Conservation (phyloP, 1,139 yeast species). For the Candida sp. region DNA sequence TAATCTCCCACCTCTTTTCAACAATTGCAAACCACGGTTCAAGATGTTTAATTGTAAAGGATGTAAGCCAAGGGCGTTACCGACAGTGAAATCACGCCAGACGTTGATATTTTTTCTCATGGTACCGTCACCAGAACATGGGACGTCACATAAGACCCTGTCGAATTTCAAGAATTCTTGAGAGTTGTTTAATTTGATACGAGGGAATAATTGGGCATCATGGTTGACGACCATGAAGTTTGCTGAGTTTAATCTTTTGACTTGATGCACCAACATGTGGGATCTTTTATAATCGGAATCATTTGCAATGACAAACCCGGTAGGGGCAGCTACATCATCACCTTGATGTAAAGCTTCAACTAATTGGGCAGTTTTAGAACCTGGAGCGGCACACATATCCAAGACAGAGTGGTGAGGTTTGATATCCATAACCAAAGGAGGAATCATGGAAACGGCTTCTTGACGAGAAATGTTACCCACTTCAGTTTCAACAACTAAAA, state of each 20-base stretch:
- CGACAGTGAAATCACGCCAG: constrained; percentile 94
- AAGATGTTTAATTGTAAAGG: constrained; percentile 84
- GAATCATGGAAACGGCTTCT: constrained; percentile 99
- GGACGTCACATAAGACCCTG: constrained; percentile 95
- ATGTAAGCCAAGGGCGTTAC: constrained; percentile 88
- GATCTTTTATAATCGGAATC: constrained; percentile 95
- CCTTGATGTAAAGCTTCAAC: constrained; percentile 83
- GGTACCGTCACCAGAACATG: constrained; percentile 99
- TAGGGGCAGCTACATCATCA: constrained; percentile 45
- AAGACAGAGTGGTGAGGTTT: constrained; percentile 87
- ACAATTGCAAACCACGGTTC: constrained; percentile 83
- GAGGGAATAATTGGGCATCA: constrained; percentile 95
- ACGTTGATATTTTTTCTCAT: constrained; percentile 96
- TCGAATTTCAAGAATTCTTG: constrained; percentile 68
- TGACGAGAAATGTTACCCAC: constrained; percentile 97
- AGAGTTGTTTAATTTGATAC: constrained; percentile 54
- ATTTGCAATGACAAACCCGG: constrained; percentile 94
- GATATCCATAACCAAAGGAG: constrained; percentile 89
- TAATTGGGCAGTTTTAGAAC: constrained; percentile 95
- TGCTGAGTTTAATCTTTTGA: constrained; percentile 90
- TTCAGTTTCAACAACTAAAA: constrained; percentile 90
- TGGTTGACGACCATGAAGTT: constrained; percentile 95
- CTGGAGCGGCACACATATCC: constrained; percentile 99
- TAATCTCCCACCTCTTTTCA: constrained; percentile 86
- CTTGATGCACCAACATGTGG: constrained; percentile 97